Base-by-base conservation (phyloP, 1,139 yeast species). In the Schizosaccharomyces versatilis region DNA sequence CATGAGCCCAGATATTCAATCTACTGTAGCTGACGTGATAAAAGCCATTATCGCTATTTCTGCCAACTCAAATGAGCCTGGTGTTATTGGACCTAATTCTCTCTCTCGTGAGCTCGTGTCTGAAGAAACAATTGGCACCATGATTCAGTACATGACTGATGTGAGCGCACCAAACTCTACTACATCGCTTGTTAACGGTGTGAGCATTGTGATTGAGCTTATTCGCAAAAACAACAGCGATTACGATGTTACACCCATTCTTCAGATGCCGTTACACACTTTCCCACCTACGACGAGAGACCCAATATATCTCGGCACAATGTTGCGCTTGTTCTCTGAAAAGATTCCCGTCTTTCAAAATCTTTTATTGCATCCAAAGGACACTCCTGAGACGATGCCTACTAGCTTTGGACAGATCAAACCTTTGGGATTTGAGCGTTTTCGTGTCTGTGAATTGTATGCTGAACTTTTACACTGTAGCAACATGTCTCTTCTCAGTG, bases 381-480 rank as follows among this genome's bases (percentile, higher is more conserved):
- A 57, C 59, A 70, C 64, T 53, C 57, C 60, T 14, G 66, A 67
- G 44, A 67, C 56, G 59, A 69, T 85, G 60, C 73, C 76, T 58
- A 84, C 95, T 5, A 81, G 86, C 10, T 79, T 80, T 64, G 86
- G 86, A 19, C 67, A 68, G 41, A 79, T 81, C 59, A 94, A 84
- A 67, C 98, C 98, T 0, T 71, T 90, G 47, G 98, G 98, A 0
- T 88, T 88, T 68, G 97, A 90, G 69, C 73, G 97, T 61, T 90
- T 93, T 69, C 84, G 88, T 66, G 83, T 90, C 54, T 90, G 96
- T 66, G 98, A 93, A 69, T 73, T 90, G 60, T 79, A 90, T 59
- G 98, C 98, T 0, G 99, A 90, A 66, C 73, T 90, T 54, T 74
- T 90, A 57, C 99, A 90, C 68, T 90, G 99, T 65, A 85, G 96